phyloP scores from a whole-genome alignment of 1,139 yeast genomes.

The Sugiyamaella neomexicana region DNA sequence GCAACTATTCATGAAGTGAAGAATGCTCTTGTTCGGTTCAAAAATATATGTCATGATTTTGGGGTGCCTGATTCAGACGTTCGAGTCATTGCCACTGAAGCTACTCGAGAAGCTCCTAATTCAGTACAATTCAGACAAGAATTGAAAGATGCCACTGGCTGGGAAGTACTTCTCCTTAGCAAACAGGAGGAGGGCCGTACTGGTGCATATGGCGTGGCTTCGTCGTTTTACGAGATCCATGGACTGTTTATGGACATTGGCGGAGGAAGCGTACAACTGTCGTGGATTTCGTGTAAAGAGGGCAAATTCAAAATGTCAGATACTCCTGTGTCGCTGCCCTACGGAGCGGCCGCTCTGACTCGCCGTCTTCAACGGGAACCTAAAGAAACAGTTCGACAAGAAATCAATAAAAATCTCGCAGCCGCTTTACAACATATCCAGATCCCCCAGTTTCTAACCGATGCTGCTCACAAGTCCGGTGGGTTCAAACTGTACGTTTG shows the following conservation, averaged over 20 bases:
- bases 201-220: constrained; percentile 67
- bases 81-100: constrained; percentile 65
- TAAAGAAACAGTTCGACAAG: constrained; percentile 26
- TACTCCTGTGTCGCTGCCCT: constrained; percentile 60
- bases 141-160: constrained; percentile 55
- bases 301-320: constrained; percentile 57
- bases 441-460: constrained; percentile 32
- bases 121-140: constrained; percentile 55
- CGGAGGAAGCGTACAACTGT: constrained; percentile 62
- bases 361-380: constrained; percentile 53
- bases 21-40: constrained; percentile 60
- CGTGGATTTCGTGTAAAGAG: constrained; percentile 58
- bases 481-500: constrained; percentile 62
- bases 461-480: constrained; percentile 49
- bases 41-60: constrained; percentile 63
- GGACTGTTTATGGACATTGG: constrained; percentile 69
- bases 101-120: constrained; percentile 63
- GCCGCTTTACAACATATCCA: constrained; percentile 50
- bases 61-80: constrained; percentile 61
- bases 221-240: constrained; percentile 59
- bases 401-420: constrained; percentile 32
- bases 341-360: constrained; percentile 65
- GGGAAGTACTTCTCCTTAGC: constrained; percentile 58
- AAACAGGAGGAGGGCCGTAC: constrained; percentile 62
- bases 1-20: constrained; percentile 57